Conservation (phyloP, 148 eudicot species). For the Rhododendron williamsianum region DNA sequence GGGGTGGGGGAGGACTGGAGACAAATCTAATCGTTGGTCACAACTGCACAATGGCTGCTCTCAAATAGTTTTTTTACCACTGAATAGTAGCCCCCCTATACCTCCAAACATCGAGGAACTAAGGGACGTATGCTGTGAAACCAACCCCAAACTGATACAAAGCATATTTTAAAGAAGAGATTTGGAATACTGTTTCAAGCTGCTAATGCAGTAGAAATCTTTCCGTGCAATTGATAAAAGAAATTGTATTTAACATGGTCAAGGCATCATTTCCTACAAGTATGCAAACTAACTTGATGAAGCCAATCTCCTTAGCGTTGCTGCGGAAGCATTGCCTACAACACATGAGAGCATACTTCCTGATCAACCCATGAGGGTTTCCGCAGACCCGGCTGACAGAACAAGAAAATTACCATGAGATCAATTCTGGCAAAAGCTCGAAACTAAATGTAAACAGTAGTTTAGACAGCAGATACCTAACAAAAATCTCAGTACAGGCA, state of each 20-base stretch:
- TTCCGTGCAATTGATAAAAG: background rate
- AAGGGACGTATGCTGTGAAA: background rate
- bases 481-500: background rate
- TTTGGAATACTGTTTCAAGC: background rate
- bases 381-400: background rate
- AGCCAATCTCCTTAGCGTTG: slow-evolving; percentile 2
- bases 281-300: background rate
- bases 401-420: background rate
- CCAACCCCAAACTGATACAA: background rate
- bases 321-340: slow-evolving; percentile 8
- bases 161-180: background rate
- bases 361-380: slow-evolving; percentile 7
- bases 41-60: background rate
- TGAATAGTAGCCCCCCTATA: background rate
- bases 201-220: background rate
- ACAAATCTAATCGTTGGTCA: background rate
- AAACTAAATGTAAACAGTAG: background rate
- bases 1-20: background rate
- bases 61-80: background rate
- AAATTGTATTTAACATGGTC: background rate
- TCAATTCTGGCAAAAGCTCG: background rate
- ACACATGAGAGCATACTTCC: slow-evolving; percentile 7
- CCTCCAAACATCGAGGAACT: background rate
- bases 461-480: background rate
- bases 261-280: background rate